These are phyloP conservation scores for Hypholoma fasciculare DNA, from an alignment of 768 basidiomycete species.

Conservation along the genomic window DNA sequence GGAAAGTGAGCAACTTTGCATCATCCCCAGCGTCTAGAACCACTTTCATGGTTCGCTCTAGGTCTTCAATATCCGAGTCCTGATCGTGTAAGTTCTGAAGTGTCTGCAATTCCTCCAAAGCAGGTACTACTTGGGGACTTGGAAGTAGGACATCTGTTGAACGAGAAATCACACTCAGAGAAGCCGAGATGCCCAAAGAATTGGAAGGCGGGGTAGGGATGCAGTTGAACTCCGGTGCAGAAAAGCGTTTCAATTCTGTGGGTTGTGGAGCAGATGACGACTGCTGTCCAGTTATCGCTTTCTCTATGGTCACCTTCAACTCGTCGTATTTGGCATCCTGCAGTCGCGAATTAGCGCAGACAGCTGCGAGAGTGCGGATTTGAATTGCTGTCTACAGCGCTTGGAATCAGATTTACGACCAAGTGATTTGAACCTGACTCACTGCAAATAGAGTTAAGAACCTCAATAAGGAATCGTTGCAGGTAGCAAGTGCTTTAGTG, in stretches of 20 bases:
- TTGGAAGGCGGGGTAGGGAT: constrained; percentile 15
- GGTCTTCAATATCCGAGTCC: constrained; percentile 51
- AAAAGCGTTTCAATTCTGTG: constrained; percentile 13
- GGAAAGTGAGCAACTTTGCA: constrained; percentile 52
- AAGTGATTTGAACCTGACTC: neutral
- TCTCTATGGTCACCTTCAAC: constrained; percentile 12
- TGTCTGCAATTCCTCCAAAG: constrained; percentile 24
- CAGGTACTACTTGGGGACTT: constrained; percentile 19
- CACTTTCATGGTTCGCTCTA: constrained; percentile 50
- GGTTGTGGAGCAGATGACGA: neutral
- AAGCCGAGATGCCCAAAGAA: constrained; percentile 12
- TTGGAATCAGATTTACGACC: neutral
- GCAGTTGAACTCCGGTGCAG: constrained; percentile 17
- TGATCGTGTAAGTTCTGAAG: constrained; percentile 36
- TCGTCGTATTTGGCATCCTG: constrained; percentile 16
- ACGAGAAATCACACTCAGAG: constrained; percentile 12
- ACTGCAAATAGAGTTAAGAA: constrained; percentile 39
- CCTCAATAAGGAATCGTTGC: constrained; percentile 53
- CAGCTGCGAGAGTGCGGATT: constrained; percentile 25
- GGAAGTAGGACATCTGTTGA: constrained; percentile 17
- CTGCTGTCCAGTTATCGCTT: constrained; percentile 1
- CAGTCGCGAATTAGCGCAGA: constrained; percentile 19
- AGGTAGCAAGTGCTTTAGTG: constrained; percentile 38
- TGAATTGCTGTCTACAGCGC: constrained; percentile 19
- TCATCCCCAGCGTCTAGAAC: constrained; percentile 59